Evolutionary conservation across 2,329 filamentous ascomycete species (phyloP).

Genomic region (Colletotrichum tabaci): DNA sequence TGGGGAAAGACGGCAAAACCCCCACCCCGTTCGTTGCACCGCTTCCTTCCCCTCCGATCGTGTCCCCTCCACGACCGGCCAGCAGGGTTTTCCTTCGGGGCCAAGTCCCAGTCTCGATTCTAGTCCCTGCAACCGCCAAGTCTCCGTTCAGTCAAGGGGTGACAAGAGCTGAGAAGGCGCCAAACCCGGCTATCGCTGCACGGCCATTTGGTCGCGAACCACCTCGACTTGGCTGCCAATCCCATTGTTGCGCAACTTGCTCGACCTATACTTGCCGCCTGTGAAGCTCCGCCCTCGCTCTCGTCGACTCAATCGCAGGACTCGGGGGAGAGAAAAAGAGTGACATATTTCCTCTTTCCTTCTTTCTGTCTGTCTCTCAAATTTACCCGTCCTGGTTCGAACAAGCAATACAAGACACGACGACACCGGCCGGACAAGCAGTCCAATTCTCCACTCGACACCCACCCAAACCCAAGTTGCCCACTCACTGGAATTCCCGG

Average conservation of each 20-base stretch:
- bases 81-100: slow-evolving; percentile 27
- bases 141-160: neutral
- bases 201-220: slow-evolving; percentile 4
- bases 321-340: neutral
- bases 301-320: neutral
- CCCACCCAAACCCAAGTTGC: slow-evolving; percentile 34
- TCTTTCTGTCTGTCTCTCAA: slow-evolving; percentile 4
- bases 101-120: slow-evolving; percentile 12
- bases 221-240: neutral
- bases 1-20: slow-evolving; percentile 10
- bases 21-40: slow-evolving; percentile 18
- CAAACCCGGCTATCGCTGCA: slow-evolving; percentile 28
- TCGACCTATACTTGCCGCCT: neutral
- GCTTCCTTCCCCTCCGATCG: slow-evolving; percentile 29
- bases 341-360: neutral
- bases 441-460: slow-evolving; percentile 28
- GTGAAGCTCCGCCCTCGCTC: neutral
- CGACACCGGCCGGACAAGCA: slow-evolving; percentile 2
- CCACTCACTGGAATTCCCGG: slow-evolving; percentile 36
- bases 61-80: slow-evolving; percentile 15
- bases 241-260: neutral
- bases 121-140: slow-evolving; percentile 11
- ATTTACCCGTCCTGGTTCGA: slow-evolving; percentile 5
- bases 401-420: slow-evolving; percentile 20
- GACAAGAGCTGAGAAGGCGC: slow-evolving; percentile 32